Evolutionary conservation across 768 basidiomycete genomes (phyloP).

Genomic region (Rhodotorula graminis): DNA sequence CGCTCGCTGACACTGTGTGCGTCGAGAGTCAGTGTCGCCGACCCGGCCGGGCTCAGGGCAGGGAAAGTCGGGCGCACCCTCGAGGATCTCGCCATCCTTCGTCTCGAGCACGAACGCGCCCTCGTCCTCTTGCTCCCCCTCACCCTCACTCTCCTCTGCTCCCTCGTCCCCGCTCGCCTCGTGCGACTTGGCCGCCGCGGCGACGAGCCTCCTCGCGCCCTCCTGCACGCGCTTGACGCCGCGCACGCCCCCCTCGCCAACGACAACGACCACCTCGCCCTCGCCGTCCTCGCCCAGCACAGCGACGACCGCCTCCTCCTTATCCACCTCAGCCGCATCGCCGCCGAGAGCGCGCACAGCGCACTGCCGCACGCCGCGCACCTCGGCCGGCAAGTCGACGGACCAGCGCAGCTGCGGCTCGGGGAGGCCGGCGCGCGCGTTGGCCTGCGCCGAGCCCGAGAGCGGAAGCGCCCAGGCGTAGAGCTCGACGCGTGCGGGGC

Average conservation of each 20-base stretch:
- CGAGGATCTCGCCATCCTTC: constrained; percentile 38
- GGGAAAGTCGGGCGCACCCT: constrained; percentile 29
- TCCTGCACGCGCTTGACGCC: constrained; percentile 8
- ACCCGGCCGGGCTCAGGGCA: neutral
- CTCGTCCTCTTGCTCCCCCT: too few relatives aligned
- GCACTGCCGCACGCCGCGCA: constrained; percentile 15
- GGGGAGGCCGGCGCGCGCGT: constrained; percentile 15
- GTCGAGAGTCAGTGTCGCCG: neutral
- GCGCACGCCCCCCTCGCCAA: constrained; percentile 7
- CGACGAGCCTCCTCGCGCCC: constrained; percentile 37
- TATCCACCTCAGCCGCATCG: neutral
- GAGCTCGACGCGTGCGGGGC: constrained; percentile 62
- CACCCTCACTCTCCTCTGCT: too few relatives aligned
- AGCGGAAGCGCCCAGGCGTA: constrained; percentile 60
- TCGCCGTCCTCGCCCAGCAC: constrained; percentile 30
- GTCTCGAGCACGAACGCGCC: constrained; percentile 35
- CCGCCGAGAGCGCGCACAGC: neutral
- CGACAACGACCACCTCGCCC: constrained; percentile 27
- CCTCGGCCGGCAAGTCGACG: neutral
- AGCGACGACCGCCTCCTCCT: constrained; percentile 1
- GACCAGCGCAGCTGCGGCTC: constrained; percentile 8
- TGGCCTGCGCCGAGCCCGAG: constrained; percentile 1
- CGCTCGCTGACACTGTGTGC: neutral
- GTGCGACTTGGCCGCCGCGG: neutral
- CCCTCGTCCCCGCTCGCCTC: constrained; percentile 4